Conservation (phyloP, 495 filamentous ascomycete species). For the Hypomontagnella monticulosa region DNA sequence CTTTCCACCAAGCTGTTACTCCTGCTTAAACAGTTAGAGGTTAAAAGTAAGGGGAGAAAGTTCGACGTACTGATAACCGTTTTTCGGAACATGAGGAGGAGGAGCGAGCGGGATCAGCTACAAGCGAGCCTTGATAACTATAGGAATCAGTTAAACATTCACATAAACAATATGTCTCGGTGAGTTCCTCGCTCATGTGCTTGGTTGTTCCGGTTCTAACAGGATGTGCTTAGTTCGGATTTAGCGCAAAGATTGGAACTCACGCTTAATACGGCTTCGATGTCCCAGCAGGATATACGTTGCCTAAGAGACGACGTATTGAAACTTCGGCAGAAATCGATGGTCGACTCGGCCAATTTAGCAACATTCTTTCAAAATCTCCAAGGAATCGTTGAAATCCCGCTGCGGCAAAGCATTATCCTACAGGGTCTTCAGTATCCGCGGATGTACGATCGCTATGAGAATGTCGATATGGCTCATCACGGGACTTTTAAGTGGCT, state of each 20-base stretch:
- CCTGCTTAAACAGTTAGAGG: slow-evolving; percentile 1
- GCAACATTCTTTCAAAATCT: slow-evolving; percentile 2
- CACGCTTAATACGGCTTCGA: background rate
- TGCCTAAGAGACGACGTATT: slow-evolving; percentile 9
- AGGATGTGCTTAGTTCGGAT: background rate
- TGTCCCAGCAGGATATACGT: slow-evolving; percentile 8
- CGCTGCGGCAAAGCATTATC: background rate
- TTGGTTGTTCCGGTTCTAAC: background rate
- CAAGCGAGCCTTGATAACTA: slow-evolving; percentile 4
- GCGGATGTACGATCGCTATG: slow-evolving; percentile 12
- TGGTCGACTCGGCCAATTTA: background rate
- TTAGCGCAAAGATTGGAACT: slow-evolving; percentile 6
- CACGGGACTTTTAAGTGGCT: slow-evolving; percentile 15
- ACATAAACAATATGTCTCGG: slow-evolving; percentile 16
- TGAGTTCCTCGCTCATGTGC: background rate
- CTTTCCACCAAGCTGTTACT: slow-evolving; percentile 10
- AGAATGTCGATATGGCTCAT: slow-evolving; percentile 13
- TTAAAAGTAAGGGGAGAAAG: background rate
- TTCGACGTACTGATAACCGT: background rate
- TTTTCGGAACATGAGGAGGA: slow-evolving; percentile 8
- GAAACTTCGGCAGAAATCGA: slow-evolving; percentile 3
- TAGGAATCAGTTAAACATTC: slow-evolving; percentile 12
- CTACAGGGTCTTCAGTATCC: slow-evolving; percentile 7
- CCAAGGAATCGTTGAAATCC: slow-evolving; percentile 1
- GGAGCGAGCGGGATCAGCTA: background rate